phyloP scores from a whole-genome alignment of 2,329 filamentous ascomycete species.

The Fusarium albosuccineum region DNA sequence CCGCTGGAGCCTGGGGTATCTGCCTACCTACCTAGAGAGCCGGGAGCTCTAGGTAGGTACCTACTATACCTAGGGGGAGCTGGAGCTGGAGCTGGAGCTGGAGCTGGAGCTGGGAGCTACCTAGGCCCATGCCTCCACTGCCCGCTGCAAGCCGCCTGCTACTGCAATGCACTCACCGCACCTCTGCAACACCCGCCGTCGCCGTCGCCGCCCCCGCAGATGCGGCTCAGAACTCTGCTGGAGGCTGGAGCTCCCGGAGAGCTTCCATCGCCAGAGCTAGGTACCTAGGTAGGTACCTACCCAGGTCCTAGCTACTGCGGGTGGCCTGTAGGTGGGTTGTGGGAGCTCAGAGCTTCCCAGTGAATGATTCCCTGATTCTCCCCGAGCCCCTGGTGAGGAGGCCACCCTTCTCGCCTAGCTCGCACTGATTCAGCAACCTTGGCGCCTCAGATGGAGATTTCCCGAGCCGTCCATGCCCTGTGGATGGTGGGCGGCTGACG shows the following conservation, averaged over 20 bases:
- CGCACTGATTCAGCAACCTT: constrained; percentile 28
- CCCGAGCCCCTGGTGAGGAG: constrained; percentile 6
- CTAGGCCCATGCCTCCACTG: not conserved
- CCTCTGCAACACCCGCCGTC: too few relatives aligned
- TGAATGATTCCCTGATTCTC: constrained; percentile 9
- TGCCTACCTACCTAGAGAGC: too few relatives aligned
- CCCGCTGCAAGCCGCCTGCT: constrained; percentile 11
- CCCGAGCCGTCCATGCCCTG: constrained; percentile 24
- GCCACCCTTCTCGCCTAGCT: constrained; percentile 10
- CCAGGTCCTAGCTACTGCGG: not conserved
- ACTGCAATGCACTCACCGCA: not conserved
- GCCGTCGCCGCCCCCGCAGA: not conserved
- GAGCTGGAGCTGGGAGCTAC: not conserved
- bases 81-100: too few relatives aligned
- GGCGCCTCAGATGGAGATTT: constrained; percentile 35
- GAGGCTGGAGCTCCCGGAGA: not conserved
- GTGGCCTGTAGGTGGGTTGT: constrained; percentile 3
- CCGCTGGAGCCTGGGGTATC: not conserved
- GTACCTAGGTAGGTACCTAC: not conserved
- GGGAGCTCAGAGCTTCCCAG: too few relatives aligned
- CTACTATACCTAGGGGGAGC: not conserved
- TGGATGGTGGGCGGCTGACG: constrained; percentile 23
- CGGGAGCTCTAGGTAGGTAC: too few relatives aligned
- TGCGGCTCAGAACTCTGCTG: constrained; percentile 11
- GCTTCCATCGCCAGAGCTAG: not conserved